These are phyloP conservation scores for Botrytis sinoallii DNA, from an alignment of 2,329 filamentous ascomycete genomes.

Conservation along the genomic window DNA sequence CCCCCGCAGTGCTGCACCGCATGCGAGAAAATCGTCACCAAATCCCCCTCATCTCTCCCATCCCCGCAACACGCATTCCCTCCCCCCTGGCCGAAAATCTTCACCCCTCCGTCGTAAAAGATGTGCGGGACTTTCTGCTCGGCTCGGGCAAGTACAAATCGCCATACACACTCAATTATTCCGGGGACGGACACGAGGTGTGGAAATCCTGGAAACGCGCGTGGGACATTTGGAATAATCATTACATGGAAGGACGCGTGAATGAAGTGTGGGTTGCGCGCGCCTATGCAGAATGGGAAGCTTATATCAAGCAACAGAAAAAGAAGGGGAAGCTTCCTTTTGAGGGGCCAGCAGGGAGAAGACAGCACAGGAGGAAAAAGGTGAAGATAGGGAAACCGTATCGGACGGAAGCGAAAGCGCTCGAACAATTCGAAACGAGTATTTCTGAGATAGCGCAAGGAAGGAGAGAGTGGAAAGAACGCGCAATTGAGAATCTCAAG, in stretches of 20 bases:
- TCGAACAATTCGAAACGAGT: not conserved
- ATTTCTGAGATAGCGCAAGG: not conserved
- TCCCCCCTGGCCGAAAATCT: slow-evolving; percentile 29
- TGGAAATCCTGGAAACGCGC: slow-evolving; percentile 36
- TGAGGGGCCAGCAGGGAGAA: not conserved
- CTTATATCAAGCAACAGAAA: slow-evolving; percentile 14
- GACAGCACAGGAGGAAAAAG: not conserved
- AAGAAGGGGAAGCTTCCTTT: slow-evolving; percentile 10
- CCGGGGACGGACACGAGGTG: slow-evolving; percentile 26
- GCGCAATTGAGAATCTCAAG: not conserved
- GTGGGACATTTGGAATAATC: slow-evolving; percentile 37
- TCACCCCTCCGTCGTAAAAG: slow-evolving; percentile 22
- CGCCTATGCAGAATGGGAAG: slow-evolving; percentile 20
- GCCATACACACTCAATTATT: not conserved
- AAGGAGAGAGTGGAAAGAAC: not conserved
- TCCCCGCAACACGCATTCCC: slow-evolving; percentile 25
- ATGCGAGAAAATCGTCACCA: not conserved
- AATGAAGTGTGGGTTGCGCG: slow-evolving; percentile 27
- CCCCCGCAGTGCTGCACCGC: slow-evolving; percentile 20
- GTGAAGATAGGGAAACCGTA: slow-evolving; percentile 4
- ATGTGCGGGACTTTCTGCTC: slow-evolving; percentile 18
- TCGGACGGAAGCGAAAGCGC: not conserved
- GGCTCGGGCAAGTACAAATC: not conserved
- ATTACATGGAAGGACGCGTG: slow-evolving; percentile 33
- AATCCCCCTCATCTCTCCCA: slow-evolving; percentile 24